Percentiles rank a stretch among this genome's conserved stretches.
These are phyloP conservation scores for Lophiostoma macrostomum DNA, from an alignment of 495 filamentous ascomycete genomes.

Conservation along the genomic window DNA sequence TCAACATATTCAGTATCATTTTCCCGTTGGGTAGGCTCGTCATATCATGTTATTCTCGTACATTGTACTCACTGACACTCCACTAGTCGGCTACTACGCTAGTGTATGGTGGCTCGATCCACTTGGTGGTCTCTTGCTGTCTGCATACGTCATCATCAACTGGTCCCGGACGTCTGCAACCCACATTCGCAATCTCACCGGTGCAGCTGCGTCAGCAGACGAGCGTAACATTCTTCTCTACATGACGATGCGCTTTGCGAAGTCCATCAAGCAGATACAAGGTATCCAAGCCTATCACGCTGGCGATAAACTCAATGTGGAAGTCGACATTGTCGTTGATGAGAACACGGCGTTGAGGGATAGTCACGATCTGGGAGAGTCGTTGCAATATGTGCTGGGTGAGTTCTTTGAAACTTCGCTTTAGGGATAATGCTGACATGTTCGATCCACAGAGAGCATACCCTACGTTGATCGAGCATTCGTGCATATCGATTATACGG, in stretches of 20 bases:
- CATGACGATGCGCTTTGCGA: conserved; percentile 90
- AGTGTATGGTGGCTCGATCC: conserved; percentile 82
- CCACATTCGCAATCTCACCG: conserved; percentile 81
- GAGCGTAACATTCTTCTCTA: conserved; percentile 86
- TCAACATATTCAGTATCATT: conserved; percentile 87
- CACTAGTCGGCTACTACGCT: conserved; percentile 74
- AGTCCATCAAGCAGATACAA: conserved; percentile 83
- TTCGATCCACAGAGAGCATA: conserved; percentile 55
- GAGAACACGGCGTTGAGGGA: conserved; percentile 74
- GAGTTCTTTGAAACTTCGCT: background rate
- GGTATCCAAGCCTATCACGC: conserved; percentile 84
- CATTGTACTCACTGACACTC: background rate
- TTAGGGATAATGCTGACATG: background rate
- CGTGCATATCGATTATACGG: conserved; percentile 80
- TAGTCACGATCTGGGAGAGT: conserved; percentile 86
- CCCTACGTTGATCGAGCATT: conserved; percentile 62
- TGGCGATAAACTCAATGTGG: conserved; percentile 86
- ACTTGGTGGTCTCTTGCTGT: conserved; percentile 77
- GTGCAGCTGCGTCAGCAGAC: conserved; percentile 72
- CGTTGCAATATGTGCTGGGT: conserved; percentile 79
- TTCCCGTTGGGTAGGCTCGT: conserved; percentile 63
- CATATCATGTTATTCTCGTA: background rate
- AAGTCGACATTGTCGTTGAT: conserved; percentile 79
- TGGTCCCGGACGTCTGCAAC: conserved; percentile 73
- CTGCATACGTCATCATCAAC: conserved; percentile 77